Evolutionary conservation across 2,329 filamentous ascomycete genomes (phyloP).

Genomic region (Parasarocladium wereldwijsianum): DNA sequence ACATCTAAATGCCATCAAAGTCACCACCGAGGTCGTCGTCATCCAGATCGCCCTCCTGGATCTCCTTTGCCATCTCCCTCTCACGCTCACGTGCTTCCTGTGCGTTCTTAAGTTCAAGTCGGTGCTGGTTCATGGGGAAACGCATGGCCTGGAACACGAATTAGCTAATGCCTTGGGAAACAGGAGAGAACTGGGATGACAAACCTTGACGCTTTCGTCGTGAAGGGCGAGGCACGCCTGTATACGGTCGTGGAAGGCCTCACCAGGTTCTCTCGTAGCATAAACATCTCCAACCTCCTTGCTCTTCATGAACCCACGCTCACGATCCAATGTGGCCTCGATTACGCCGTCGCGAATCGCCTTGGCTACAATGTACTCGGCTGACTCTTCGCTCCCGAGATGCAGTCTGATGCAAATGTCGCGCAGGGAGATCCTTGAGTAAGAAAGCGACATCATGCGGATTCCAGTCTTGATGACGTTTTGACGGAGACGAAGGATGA

Average conservation of each 20-base stretch:
- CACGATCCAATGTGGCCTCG: conserved; percentile 84
- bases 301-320: conserved; percentile 96
- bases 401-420: conserved; percentile 95
- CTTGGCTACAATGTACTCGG: conserved; percentile 98
- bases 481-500: conserved; percentile 86
- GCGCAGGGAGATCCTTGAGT: conserved; percentile 89
- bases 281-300: conserved; percentile 95
- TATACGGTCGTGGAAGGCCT: conserved; percentile 96
- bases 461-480: conserved; percentile 99
- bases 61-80: conserved; percentile 95
- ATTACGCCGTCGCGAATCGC: conserved; percentile 96
- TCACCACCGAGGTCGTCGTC: conserved; percentile 92
- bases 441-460: conserved; percentile 96
- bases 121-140: conserved; percentile 98
- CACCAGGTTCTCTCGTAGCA: conserved; percentile 84
- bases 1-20: conserved; percentile 78
- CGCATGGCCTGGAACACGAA: conserved; percentile 62
- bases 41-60: conserved; percentile 92
- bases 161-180: background rate
- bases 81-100: conserved; percentile 96
- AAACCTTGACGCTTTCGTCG: conserved; percentile 93
- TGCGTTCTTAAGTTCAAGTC: conserved; percentile 91
- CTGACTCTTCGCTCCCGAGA: conserved; percentile 88
- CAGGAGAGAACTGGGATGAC: background rate
- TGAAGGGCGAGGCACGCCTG: conserved; percentile 80